phyloP scores from a whole-genome alignment of 106 monocot genomes.

The Allium sativum region DNA sequence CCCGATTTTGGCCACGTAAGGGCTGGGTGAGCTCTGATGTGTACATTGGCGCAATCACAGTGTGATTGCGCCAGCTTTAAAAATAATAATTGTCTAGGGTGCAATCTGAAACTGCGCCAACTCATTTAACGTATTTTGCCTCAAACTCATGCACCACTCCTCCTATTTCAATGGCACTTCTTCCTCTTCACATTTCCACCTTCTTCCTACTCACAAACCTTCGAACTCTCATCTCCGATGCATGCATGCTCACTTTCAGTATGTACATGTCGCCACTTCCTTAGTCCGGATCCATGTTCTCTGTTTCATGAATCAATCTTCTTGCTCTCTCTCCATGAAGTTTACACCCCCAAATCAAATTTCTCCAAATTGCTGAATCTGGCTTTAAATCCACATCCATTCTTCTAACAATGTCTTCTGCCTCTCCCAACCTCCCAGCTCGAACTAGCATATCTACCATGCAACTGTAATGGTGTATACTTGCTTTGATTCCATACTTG shows the following conservation, averaged over 20 bases:
- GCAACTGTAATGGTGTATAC: constrained; percentile 51
- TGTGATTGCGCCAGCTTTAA: too few species aligned
- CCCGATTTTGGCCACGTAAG: too few species aligned
- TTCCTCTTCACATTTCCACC: constrained; percentile 15
- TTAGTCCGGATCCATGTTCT: constrained; percentile 2
- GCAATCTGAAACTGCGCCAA: too few species aligned
- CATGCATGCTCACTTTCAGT: constrained; percentile 25
- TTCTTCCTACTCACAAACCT: constrained; percentile 12
- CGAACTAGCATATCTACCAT: constrained; percentile 42
- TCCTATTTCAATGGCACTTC: constrained; percentile 37
- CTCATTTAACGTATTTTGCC: constrained; percentile 23
- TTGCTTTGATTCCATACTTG: constrained; percentile 17
- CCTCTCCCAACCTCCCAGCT: constrained; percentile 28
- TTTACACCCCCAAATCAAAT: constrained; percentile 33
- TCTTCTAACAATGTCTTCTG: constrained; percentile 20
- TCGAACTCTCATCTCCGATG: constrained; percentile 8
- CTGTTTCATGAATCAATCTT: constrained; percentile 19
- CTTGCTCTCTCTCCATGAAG: constrained; percentile 28
- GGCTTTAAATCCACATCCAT: constrained; percentile 27
- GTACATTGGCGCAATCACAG: too few species aligned
- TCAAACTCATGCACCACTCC: constrained; percentile 41
- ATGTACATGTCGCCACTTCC: constrained; percentile 16
- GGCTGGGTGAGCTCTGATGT: too few species aligned
- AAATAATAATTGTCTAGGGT: too few species aligned
- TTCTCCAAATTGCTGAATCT: constrained; percentile 34